A percentile compares a stretch with the other conserved stretches of the same genome.
Conservation (phyloP, 2,329 filamentous ascomycete species). For the Diplodia scrobiculata region DNA sequence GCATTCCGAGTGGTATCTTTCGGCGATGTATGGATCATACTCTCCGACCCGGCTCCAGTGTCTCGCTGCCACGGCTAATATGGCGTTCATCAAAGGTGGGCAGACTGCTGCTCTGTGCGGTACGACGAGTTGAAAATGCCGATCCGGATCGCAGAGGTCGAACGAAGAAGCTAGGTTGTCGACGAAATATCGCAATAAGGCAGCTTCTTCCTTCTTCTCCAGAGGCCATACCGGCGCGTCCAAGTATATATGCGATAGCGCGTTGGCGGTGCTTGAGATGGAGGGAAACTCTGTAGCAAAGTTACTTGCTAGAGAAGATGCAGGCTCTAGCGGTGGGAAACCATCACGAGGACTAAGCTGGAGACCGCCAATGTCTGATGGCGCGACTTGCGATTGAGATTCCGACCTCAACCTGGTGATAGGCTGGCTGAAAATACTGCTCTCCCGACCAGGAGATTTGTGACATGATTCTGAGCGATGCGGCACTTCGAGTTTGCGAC, state of each 20-base stretch:
- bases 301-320: slow-evolving; percentile 31
- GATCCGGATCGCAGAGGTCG: slow-evolving; percentile 40
- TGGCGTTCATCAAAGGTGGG: slow-evolving; percentile 51
- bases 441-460: slow-evolving; percentile 2
- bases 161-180: slow-evolving; percentile 38
- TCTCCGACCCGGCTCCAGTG: slow-evolving; percentile 47
- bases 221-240: slow-evolving; percentile 39
- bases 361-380: not conserved
- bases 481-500: slow-evolving; percentile 20
- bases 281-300: slow-evolving; percentile 23
- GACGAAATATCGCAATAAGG: slow-evolving; percentile 39
- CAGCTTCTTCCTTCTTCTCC: slow-evolving; percentile 37
- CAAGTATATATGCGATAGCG: slow-evolving; percentile 36
- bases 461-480: not conserved
- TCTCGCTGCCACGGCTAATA: slow-evolving; percentile 48
- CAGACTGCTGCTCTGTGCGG: slow-evolving; percentile 56
- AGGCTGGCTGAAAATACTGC: not conserved
- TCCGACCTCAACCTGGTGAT: not conserved
- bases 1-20: slow-evolving; percentile 48
- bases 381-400: not conserved
- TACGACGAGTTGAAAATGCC: slow-evolving; percentile 58
- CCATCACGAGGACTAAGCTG: not conserved
- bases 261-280: slow-evolving; percentile 30
- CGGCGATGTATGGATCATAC: slow-evolving; percentile 48
- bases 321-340: slow-evolving; percentile 32